Conservation (phyloP, 1,284 basidiomycete genomes). For the Ceratobasidium sp. region DNA sequence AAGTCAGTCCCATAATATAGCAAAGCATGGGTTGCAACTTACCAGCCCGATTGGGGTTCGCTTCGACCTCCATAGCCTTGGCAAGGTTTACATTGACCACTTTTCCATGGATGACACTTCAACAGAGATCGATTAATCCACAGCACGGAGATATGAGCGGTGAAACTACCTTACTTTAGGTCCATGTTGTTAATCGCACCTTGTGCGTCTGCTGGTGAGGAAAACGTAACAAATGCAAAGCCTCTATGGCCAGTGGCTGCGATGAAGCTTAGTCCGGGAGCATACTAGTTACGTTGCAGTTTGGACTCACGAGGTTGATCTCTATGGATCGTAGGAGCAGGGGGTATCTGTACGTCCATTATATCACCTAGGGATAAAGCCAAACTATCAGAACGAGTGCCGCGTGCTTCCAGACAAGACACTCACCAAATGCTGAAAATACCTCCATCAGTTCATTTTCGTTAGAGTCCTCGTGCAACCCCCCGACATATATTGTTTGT, state of each 20-base stretch:
- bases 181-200: constrained; percentile 93
- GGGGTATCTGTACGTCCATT: constrained; percentile 82
- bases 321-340: constrained; percentile 70
- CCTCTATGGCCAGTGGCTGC: constrained; percentile 81
- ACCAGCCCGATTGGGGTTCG: constrained; percentile 79
- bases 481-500: constrained; percentile 83
- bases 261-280: constrained; percentile 38
- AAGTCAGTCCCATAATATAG: constrained; percentile 1
- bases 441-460: constrained; percentile 73
- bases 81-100: constrained; percentile 84
- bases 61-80: constrained; percentile 76
- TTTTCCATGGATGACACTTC: constrained; percentile 60
- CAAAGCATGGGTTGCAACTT: constrained; percentile 55
- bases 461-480: constrained; percentile 79
- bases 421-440: constrained; percentile 82
- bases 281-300: constrained; percentile 41
- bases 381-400: neutral
- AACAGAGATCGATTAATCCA: neutral
- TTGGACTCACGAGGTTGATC: constrained; percentile 41
- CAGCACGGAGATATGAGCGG: neutral
- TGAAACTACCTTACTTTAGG: constrained; percentile 72
- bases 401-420: constrained; percentile 28
- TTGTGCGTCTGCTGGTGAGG: constrained; percentile 80
- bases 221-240: constrained; percentile 83
- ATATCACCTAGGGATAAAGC: constrained; percentile 71